Conservation (phyloP, 1,284 basidiomycete species). For the Pulveroboletus sp. region DNA sequence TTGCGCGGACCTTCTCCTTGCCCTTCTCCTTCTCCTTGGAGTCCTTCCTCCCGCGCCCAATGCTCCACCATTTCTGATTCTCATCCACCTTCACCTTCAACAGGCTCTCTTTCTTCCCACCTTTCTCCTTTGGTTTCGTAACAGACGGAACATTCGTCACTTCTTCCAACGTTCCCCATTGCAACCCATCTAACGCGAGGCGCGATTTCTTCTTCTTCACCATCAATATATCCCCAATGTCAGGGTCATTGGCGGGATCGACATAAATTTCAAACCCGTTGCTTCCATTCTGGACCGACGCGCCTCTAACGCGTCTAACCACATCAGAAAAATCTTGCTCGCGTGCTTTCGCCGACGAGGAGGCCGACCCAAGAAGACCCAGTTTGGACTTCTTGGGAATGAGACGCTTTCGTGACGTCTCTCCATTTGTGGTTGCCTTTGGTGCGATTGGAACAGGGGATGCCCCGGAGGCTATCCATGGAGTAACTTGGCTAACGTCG, state of each 20-base stretch:
- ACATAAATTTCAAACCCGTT: constrained; percentile 75
- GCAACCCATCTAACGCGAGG: constrained; percentile 59
- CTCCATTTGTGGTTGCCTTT: constrained; percentile 27
- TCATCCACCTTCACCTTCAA: constrained; percentile 51
- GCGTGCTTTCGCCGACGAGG: constrained; percentile 37
- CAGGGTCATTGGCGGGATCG: constrained; percentile 63
- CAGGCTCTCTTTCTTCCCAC: constrained; percentile 26
- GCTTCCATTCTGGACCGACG: constrained; percentile 40
- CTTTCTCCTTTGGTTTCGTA: constrained; percentile 36
- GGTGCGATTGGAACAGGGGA: constrained; percentile 38
- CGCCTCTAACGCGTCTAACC: constrained; percentile 57
- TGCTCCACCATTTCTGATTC: constrained; percentile 77
- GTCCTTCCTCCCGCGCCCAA: constrained; percentile 68
- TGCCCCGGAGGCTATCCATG: constrained; percentile 38
- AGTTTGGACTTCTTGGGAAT: constrained; percentile 78
- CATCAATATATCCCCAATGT: constrained; percentile 67
- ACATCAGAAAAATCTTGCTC: constrained; percentile 62
- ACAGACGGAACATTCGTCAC: constrained; percentile 56
- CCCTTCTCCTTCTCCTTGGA: constrained; percentile 56
- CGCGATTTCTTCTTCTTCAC: constrained; percentile 80
- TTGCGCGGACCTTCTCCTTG: constrained; percentile 40
- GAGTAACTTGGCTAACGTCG: constrained; percentile 32
- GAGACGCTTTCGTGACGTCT: constrained; percentile 50
- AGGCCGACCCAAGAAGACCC: constrained; percentile 47
- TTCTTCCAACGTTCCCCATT: constrained; percentile 60